Base-by-base conservation (phyloP, 2,329 filamentous ascomycete genomes). In the Didymella glomerata region DNA sequence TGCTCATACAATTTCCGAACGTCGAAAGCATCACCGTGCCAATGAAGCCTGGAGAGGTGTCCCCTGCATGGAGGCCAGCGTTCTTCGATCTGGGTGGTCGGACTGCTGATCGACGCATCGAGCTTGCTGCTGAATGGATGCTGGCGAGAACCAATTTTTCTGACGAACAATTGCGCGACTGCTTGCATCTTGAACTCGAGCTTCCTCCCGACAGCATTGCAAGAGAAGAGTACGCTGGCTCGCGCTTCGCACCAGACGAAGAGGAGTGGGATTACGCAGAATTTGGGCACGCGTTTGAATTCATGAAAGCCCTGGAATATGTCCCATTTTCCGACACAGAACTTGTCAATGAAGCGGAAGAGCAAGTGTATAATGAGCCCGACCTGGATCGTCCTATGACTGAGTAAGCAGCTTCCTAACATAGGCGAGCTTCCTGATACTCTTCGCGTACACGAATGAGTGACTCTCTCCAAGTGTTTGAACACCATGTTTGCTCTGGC, bases 261-360 rank as follows among this genome's bases (percentile, higher is more conserved):
- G 68, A 68, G 14, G 64, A 67, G 10, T 74, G 71, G 70, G 69
- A 73, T 46, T 60, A 48, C 24, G 54, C 63, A 2, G 73, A 74
- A 49, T 71, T 53, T 10, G 54, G 14, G 14, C 4, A 48, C 20
- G 54, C 54, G 16, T 57, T 57, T 20, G 54, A 57, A 18, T 5
- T 57, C 20, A 57, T 57, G 54, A 57, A 57, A 25, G 36, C 24
- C 2, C 34, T 57, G 1, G 32, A 22, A 10, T 50, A 51, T 14
- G 9, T 16, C 16, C 7, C 18, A 7, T 13, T n/a, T 13, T 20
- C 18, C 18, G 22, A 27, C 6, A 10, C 9, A 20, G n/a, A 20
- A 3, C 3, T 2, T 40, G 7, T 18, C 16, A 6, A 20, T 8
- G 36, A 11, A 1, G 7, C n/a, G n/a, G 9, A 13, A 10, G 16